phyloP scores from a whole-genome alignment of 805 yeast species.

The Myxozyma udenii region DNA sequence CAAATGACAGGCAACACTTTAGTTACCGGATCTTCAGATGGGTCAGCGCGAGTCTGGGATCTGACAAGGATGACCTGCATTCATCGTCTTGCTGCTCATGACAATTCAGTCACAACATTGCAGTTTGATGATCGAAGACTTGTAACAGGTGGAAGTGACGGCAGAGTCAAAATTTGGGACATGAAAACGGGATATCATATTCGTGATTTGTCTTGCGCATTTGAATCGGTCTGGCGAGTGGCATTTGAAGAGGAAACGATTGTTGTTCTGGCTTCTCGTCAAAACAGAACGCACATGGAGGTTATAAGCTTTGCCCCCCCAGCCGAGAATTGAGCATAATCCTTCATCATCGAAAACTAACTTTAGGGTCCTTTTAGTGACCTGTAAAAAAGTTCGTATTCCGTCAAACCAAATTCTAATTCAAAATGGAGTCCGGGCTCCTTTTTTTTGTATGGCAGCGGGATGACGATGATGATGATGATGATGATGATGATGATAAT shows the following conservation, averaged over 20 bases:
- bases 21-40: constrained; percentile 84
- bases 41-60: constrained; percentile 80
- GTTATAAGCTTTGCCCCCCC: constrained; percentile 40
- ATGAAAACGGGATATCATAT: constrained; percentile 41
- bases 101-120: constrained; percentile 44
- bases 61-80: constrained; percentile 75
- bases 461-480: no score
- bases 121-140: constrained; percentile 42
- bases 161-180: constrained; percentile 45
- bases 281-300: constrained; percentile 38
- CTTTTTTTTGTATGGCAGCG: no score
- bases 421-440: no score
- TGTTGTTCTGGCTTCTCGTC: constrained; percentile 39
- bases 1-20: constrained; percentile 67
- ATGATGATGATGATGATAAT: no score
- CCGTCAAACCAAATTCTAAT: no score
- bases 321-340: no score
- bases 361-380: no score
- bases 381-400: no score
- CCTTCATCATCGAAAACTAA: no score
- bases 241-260: constrained; percentile 43
- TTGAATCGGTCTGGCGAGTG: constrained; percentile 44
- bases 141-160: constrained; percentile 46
- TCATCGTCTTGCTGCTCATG: constrained; percentile 52
- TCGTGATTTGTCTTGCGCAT: constrained; percentile 39